Conservation (phyloP, 1,284 basidiomycete species). For the Cystobasidium pallidum region DNA sequence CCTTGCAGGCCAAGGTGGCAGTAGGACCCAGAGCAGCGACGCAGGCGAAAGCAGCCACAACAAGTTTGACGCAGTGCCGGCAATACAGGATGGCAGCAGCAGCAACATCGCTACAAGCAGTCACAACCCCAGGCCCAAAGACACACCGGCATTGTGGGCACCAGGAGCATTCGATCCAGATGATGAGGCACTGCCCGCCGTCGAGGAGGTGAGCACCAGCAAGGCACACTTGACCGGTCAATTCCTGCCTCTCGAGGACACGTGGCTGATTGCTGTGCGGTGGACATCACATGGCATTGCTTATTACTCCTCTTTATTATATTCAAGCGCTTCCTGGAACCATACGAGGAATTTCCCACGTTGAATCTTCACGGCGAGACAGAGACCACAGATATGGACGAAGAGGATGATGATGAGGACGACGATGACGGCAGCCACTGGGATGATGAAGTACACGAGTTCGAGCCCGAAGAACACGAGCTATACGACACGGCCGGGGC, state of each 20-base stretch:
- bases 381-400: slow-evolving; percentile 6
- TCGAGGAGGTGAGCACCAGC: slow-evolving; percentile 39
- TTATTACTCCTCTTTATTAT: too few species aligned
- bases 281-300: background rate
- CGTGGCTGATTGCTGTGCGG: background rate
- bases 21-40: background rate
- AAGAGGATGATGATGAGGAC: slow-evolving; percentile 6
- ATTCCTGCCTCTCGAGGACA: background rate
- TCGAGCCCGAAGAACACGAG: background rate
- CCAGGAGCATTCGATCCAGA: slow-evolving; percentile 31
- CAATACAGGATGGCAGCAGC: background rate
- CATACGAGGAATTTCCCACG: background rate
- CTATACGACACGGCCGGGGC: background rate
- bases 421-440: slow-evolving; percentile 19
- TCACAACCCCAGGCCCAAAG: slow-evolving; percentile 11
- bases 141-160: slow-evolving; percentile 32
- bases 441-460: slow-evolving; percentile 3
- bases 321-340: slow-evolving; percentile 29
- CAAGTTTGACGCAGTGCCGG: slow-evolving; percentile 5
- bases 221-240: too few species aligned
- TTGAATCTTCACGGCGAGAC: background rate
- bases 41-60: slow-evolving; percentile 17
- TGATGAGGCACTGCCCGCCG: slow-evolving; percentile 34
- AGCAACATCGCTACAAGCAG: slow-evolving; percentile 2
- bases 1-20: background rate